Evolutionary conservation across 768 basidiomycete species (phyloP).

Genomic region (Tricholoma sp.): DNA sequence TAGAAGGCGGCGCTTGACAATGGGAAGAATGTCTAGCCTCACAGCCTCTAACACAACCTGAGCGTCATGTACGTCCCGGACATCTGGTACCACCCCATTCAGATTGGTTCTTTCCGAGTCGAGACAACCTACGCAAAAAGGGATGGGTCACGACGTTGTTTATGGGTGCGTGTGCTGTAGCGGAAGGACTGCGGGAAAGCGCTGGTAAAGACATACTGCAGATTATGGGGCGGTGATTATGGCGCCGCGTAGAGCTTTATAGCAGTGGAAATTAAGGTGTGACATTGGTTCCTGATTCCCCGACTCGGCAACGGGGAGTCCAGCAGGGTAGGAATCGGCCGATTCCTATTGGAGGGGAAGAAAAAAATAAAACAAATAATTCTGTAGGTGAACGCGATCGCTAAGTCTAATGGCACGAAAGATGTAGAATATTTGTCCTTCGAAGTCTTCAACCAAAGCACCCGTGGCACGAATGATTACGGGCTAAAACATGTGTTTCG

Average conservation of each 20-base stretch:
- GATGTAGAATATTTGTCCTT: constrained; percentile 3
- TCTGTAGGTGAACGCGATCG: background rate
- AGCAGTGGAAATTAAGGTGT: constrained; percentile 21
- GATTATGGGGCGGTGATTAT: constrained; percentile 9
- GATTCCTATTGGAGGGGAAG: constrained; percentile 12
- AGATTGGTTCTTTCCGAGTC: background rate
- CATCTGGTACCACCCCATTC: constrained; percentile 37
- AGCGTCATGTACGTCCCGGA: constrained; percentile 76
- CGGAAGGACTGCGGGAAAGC: constrained; percentile 16
- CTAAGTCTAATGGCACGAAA: background rate
- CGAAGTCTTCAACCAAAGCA: constrained; percentile 5
- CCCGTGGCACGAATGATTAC: background rate
- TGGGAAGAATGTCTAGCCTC: constrained; percentile 59
- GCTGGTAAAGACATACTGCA: constrained; percentile 14
- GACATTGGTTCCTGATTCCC: constrained; percentile 23
- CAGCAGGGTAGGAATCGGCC: constrained; percentile 14
- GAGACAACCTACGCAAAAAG: constrained; percentile 35
- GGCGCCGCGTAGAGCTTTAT: constrained; percentile 15
- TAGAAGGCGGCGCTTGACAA: constrained; percentile 67
- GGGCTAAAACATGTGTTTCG: constrained; percentile 9
- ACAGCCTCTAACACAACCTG: constrained; percentile 76
- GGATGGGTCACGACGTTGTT: constrained; percentile 41
- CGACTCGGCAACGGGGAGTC: constrained; percentile 33
- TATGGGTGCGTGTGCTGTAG: constrained; percentile 16
- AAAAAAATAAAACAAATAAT: constrained; percentile 8